Evolutionary conservation across 306 rosid genomes (phyloP).

Genomic region (Cucurbita pepo): DNA sequence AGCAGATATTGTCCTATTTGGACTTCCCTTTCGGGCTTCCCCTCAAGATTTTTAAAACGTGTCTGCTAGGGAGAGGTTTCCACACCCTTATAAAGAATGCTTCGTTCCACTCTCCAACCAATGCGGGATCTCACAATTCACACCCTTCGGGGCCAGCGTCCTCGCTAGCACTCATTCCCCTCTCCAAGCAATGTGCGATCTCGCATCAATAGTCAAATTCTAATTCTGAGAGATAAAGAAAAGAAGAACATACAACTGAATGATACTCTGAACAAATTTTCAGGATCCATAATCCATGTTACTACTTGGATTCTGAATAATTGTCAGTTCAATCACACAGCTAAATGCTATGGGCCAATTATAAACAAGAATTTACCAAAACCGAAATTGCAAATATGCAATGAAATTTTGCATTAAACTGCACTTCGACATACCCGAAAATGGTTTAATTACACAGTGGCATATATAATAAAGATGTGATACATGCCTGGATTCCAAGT

Average conservation of each 20-base stretch:
- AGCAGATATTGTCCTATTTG: too few relatives aligned
- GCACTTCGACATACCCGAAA: neutral
- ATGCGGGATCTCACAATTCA: too few relatives aligned
- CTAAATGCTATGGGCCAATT: neutral
- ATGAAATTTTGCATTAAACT: neutral
- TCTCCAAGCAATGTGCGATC: too few relatives aligned
- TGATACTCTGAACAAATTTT: neutral
- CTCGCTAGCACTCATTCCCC: too few relatives aligned
- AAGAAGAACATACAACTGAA: neutral
- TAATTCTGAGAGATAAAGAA: too few relatives aligned
- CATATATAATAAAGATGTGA: neutral
- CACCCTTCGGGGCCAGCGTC: too few relatives aligned
- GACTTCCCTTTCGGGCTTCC: too few relatives aligned
- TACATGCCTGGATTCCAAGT: conserved; percentile 81
- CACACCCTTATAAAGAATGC: too few relatives aligned
- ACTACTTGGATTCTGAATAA: neutral
- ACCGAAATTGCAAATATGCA: neutral
- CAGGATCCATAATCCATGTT: neutral
- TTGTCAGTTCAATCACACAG: neutral
- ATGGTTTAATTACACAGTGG: neutral
- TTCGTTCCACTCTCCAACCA: too few relatives aligned
- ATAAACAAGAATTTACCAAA: neutral
- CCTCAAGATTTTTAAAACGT: too few relatives aligned
- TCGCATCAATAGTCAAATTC: too few relatives aligned
- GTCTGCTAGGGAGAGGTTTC: too few relatives aligned